Evolutionary conservation across 1,284 basidiomycete species (phyloP), one percentile per base, ranked within the genome.

Genomic region (Cutaneotrichosporon curvatum): DNA sequence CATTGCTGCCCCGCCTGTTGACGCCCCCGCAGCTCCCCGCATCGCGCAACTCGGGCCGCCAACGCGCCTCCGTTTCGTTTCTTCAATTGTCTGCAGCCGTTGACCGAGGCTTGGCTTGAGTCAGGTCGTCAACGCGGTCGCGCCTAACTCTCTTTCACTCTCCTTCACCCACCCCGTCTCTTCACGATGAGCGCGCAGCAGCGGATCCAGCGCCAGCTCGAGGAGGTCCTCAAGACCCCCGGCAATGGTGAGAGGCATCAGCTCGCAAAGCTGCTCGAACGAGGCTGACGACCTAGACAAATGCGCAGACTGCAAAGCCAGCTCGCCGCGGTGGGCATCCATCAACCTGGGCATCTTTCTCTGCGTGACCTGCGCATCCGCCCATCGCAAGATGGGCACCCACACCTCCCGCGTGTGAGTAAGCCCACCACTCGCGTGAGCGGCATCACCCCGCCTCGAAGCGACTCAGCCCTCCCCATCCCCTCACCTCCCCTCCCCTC

Each of bases 331-430:
- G 37, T 72, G 70, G 70, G 70, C 70, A 10, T 57, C 51, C 18
- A 61, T 67, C 41, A 71, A 68, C 49, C 59, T 71, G 14, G 68
- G 69, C 37, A 64, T 67, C 20, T 68, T 65, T 50, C 57, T 70
- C 30, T 68, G 68, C 30, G 63, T 67, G 7, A 45, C 53, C 8
- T 70, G 66, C 40, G 69, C 68, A 0, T 62, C 58, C 4, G 54
- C 68, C 5, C 70, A 72, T 47, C 59, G 70, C 6, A 68, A 68
- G 48, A 50, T 72, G 48, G 70, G 70, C 15, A 72, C 70, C 5
- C 70, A 72, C 43, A 56, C 51, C n/a, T 67, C 64, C 9, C 58
- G 70, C 51, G 67, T 72, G 62, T 70, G 53, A 59, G 65, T 59
- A n/a, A n/a, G n/a, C n/a, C n/a, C n/a, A 16, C 25, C 12, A 7